These are phyloP conservation scores for Aspergillus fumigatiaffinis DNA, from an alignment of 2,329 filamentous ascomycete genomes.

Conservation along the genomic window DNA sequence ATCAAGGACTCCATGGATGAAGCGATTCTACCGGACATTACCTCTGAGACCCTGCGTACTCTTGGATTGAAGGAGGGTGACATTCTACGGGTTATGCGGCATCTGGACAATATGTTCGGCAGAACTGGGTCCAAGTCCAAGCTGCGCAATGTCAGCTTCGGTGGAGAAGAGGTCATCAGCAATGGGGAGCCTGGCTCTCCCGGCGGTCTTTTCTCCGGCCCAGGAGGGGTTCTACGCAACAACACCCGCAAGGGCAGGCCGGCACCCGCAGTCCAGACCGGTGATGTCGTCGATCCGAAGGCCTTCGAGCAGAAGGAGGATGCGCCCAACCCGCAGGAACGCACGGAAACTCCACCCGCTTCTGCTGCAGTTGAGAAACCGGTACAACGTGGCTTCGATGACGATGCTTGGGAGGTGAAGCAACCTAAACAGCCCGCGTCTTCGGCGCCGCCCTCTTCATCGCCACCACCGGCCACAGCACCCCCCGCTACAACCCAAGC, in stretches of 20 bases:
- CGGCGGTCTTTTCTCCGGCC: slow-evolving; percentile 82
- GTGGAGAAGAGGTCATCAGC: slow-evolving; percentile 49
- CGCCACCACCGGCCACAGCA: slow-evolving; percentile 30
- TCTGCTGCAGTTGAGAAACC: slow-evolving; percentile 49
- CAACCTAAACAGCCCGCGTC: slow-evolving; percentile 58
- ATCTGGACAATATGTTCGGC: slow-evolving; percentile 73
- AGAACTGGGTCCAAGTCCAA: slow-evolving; percentile 57
- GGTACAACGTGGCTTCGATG: slow-evolving; percentile 70
- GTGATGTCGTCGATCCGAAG: slow-evolving; percentile 81
- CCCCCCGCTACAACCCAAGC: slow-evolving; percentile 31
- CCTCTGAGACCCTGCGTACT: slow-evolving; percentile 74
- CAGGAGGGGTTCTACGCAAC: slow-evolving; percentile 85
- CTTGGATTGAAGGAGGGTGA: slow-evolving; percentile 94
- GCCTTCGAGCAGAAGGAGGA: slow-evolving; percentile 68
- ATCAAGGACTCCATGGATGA: slow-evolving; percentile 92
- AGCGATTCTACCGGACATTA: slow-evolving; percentile 84
- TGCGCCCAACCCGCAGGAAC: slow-evolving; percentile 39
- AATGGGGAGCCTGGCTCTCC: slow-evolving; percentile 58
- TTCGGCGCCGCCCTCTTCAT: slow-evolving; percentile 36
- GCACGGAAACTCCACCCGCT: slow-evolving; percentile 47
- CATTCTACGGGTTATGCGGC: slow-evolving; percentile 91
- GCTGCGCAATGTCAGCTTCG: slow-evolving; percentile 52
- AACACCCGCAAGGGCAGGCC: slow-evolving; percentile 92
- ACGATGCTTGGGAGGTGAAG: slow-evolving; percentile 97
- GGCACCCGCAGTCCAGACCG: slow-evolving; percentile 78